Conservation (phyloP, 2,329 filamentous ascomycete species). For the Claviceps cyperi region DNA sequence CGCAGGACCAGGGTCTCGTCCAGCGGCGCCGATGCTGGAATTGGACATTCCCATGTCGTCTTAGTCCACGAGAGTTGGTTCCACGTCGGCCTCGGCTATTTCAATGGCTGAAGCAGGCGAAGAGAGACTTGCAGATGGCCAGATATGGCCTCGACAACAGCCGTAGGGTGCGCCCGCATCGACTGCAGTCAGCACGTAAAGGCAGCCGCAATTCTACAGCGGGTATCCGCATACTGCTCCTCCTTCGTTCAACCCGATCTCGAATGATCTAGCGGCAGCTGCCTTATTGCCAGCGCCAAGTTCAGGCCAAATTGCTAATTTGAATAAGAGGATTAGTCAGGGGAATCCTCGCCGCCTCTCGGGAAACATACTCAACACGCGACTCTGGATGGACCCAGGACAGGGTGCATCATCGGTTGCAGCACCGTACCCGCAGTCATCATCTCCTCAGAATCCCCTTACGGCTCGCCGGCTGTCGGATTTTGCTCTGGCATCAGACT, state of each 20-base stretch:
- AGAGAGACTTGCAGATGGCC: slow-evolving; percentile 20
- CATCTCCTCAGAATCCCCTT: not conserved
- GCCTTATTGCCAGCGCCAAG: slow-evolving; percentile 23
- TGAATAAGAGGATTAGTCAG: slow-evolving; percentile 24
- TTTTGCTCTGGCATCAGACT: slow-evolving; percentile 10
- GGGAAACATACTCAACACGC: slow-evolving; percentile 21
- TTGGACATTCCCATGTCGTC: slow-evolving; percentile 16
- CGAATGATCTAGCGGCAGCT: slow-evolving; percentile 19
- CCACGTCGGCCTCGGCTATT: slow-evolving; percentile 1
- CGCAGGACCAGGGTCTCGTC: slow-evolving; percentile 1
- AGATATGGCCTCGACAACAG: slow-evolving; percentile 32
- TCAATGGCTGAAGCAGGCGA: slow-evolving; percentile 9
- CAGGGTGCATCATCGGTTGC: not conserved
- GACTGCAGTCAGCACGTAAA: slow-evolving; percentile 4
- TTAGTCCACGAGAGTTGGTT: slow-evolving; percentile 2
- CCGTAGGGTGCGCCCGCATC: slow-evolving; percentile 11
- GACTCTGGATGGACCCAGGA: slow-evolving; percentile 2
- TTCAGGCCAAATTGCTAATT: slow-evolving; percentile 24
- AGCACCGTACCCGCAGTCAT: not conserved
- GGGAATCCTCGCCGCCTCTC: slow-evolving; percentile 27
- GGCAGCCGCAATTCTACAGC: slow-evolving; percentile 12
- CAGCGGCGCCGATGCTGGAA: slow-evolving; percentile 10
- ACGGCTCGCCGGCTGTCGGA: not conserved
- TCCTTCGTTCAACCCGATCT: slow-evolving; percentile 17
- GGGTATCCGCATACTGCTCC: slow-evolving; percentile 30